Conservation (phyloP, 495 filamentous ascomycete species). For the Symbiotaphrina buchneri region DNA sequence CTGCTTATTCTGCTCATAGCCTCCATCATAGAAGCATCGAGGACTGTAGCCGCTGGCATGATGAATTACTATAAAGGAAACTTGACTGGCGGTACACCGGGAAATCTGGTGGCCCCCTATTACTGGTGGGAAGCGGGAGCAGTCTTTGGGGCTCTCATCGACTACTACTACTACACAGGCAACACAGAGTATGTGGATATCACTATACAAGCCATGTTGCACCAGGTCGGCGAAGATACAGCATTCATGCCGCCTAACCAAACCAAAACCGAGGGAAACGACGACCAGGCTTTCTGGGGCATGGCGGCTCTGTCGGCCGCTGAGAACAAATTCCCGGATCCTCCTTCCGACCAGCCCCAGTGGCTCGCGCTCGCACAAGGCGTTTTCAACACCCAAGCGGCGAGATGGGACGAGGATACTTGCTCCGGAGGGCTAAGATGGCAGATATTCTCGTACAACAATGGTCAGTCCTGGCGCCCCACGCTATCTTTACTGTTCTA, state of each 20-base stretch:
- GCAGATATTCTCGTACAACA: slow-evolving; percentile 20
- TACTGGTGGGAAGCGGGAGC: slow-evolving; percentile 59
- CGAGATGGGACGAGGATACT: slow-evolving; percentile 24
- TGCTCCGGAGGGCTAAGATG: slow-evolving; percentile 26
- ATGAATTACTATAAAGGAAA: slow-evolving; percentile 49
- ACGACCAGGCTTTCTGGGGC: slow-evolving; percentile 49
- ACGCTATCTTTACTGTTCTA: too few species aligned
- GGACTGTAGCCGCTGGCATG: slow-evolving; percentile 33
- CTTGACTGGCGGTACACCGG: slow-evolving; percentile 34
- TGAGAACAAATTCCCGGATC: slow-evolving; percentile 38
- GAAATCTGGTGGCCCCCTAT: slow-evolving; percentile 27
- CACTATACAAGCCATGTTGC: slow-evolving; percentile 26
- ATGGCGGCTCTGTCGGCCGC: slow-evolving; percentile 46
- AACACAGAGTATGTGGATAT: slow-evolving; percentile 36
- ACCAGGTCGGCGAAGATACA: slow-evolving; percentile 31
- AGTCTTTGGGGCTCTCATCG: slow-evolving; percentile 42
- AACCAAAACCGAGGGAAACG: slow-evolving; percentile 37
- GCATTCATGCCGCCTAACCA: slow-evolving; percentile 42
- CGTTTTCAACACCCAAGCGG: slow-evolving; percentile 52
- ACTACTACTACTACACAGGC: slow-evolving; percentile 47
- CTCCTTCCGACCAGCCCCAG: slow-evolving; percentile 26
- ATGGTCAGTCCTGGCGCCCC: too few species aligned
- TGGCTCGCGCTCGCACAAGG: slow-evolving; percentile 70
- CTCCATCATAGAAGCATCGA: slow-evolving; percentile 40
- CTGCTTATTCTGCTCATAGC: slow-evolving; percentile 23